These are phyloP conservation scores for Rugonectria rugulosa DNA, from an alignment of 2,329 filamentous ascomycete species.

Conservation along the genomic window DNA sequence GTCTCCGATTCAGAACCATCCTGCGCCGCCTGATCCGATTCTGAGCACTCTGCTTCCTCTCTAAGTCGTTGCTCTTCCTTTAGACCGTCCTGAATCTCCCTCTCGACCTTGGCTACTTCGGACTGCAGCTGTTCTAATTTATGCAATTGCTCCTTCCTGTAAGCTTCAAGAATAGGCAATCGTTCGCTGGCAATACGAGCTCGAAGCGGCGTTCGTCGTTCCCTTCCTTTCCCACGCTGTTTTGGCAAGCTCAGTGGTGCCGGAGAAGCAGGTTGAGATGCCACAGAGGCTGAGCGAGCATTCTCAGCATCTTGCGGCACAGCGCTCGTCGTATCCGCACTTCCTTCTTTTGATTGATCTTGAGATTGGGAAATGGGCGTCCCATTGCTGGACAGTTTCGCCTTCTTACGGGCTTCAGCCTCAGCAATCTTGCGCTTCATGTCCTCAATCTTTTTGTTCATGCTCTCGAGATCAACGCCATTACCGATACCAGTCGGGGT, in stretches of 20 bases:
- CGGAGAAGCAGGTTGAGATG: slow-evolving; percentile 13
- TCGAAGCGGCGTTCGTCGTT: slow-evolving; percentile 34
- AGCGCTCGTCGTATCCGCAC: slow-evolving; percentile 25
- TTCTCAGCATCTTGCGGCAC: slow-evolving; percentile 2
- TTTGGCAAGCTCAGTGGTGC: slow-evolving; percentile 23
- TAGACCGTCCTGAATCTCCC: slow-evolving; percentile 53
- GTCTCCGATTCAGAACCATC: slow-evolving; percentile 26
- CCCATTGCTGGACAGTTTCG: slow-evolving; percentile 44
- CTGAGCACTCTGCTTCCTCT: slow-evolving; percentile 35
- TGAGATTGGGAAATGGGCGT: slow-evolving; percentile 42
- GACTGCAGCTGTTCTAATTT: slow-evolving; percentile 56
- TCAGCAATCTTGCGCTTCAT: slow-evolving; percentile 67
- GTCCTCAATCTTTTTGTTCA: slow-evolving; percentile 66
- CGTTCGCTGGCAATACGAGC: slow-evolving; percentile 47
- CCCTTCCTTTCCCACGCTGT: slow-evolving; percentile 17
- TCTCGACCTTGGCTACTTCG: slow-evolving; percentile 56
- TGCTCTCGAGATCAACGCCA: slow-evolving; percentile 53
- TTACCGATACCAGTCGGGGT: slow-evolving; percentile 48
- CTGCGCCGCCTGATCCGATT: slow-evolving; percentile 20
- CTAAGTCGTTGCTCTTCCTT: slow-evolving; percentile 45
- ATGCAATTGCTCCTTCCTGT: slow-evolving; percentile 50
- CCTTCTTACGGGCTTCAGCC: slow-evolving; percentile 63
- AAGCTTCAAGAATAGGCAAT: slow-evolving; percentile 47
- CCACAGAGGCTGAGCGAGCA: slow-evolving; percentile 13
- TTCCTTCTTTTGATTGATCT: slow-evolving; percentile 37